These are phyloP conservation scores for Verbascum thapsus DNA, from an alignment of 257 asterid genomes.

Conservation along the genomic window DNA sequence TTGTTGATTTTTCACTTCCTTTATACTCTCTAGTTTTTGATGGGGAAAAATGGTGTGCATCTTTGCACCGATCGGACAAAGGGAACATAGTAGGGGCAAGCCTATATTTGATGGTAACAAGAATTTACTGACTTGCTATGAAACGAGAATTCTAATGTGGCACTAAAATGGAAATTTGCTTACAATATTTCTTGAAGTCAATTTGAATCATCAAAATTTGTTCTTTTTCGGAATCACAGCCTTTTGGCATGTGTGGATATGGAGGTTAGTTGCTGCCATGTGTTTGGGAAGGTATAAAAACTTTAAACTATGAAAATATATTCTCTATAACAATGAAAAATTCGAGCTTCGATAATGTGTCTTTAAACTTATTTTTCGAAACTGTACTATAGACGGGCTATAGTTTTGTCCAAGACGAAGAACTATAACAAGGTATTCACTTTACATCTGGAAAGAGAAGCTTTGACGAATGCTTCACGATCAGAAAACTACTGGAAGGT, in stretches of 20 bases:
- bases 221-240: slow-evolving; percentile 44
- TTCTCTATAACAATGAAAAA: neutral
- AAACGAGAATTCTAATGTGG: neutral
- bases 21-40: too few species aligned
- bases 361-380: slow-evolving; percentile 5
- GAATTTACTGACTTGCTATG: too few species aligned
- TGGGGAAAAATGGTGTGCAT: slow-evolving; percentile 90
- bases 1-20: slow-evolving; percentile 30
- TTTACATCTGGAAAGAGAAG: slow-evolving; percentile 64
- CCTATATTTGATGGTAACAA: slow-evolving; percentile 63
- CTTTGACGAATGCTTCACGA: slow-evolving; percentile 50
- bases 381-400: slow-evolving; percentile 45
- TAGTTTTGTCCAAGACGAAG: slow-evolving; percentile 68
- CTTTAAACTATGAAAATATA: slow-evolving; percentile 19
- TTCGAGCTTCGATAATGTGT: neutral
- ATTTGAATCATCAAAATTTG: too few species aligned
- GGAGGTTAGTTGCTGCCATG: slow-evolving; percentile 86
- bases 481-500: slow-evolving; percentile 70
- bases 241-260: slow-evolving; percentile 86
- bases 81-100: slow-evolving; percentile 51
- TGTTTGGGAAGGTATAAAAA: slow-evolving; percentile 68
- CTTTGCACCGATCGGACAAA: slow-evolving; percentile 52
- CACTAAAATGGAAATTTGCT: too few species aligned
- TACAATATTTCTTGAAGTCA: neutral
- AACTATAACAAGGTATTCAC: slow-evolving; percentile 52